Conservation (phyloP, 2,329 filamentous ascomycete genomes). For the Nannizzia gypsea region DNA sequence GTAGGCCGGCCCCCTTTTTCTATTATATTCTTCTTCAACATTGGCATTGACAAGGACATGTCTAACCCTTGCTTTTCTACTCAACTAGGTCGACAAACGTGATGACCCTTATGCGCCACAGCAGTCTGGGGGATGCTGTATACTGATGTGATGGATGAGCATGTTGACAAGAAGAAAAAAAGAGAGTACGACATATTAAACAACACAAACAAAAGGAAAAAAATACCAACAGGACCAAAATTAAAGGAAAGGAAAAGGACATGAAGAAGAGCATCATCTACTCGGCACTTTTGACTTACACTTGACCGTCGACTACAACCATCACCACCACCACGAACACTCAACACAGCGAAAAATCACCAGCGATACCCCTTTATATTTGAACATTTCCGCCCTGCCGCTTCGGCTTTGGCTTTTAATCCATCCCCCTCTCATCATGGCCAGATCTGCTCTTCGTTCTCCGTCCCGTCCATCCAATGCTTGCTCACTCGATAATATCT, state of each 20-base stretch:
- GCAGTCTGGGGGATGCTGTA: constrained; percentile 84
- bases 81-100: constrained; percentile 63
- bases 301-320: too few relatives aligned
- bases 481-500: background rate
- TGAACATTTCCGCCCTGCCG: background rate
- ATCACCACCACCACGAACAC: too few relatives aligned
- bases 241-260: too few relatives aligned
- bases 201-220: background rate
- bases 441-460: too few relatives aligned
- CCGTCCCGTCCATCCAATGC: background rate
- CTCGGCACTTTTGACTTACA: background rate
- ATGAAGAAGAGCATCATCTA: constrained; percentile 1
- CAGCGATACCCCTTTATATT: background rate
- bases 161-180: background rate
- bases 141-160: constrained; percentile 61
- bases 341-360: background rate
- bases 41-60: background rate
- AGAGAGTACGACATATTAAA: background rate
- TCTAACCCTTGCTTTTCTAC: constrained; percentile 11
- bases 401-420: background rate
- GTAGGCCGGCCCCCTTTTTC: constrained; percentile 29
- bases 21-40: too few relatives aligned
- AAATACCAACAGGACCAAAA: background rate
- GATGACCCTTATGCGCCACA: constrained; percentile 98
- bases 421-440: background rate